Evolutionary conservation across 495 filamentous ascomycete genomes (phyloP).

Genomic region (Penicillium egyptiacum): DNA sequence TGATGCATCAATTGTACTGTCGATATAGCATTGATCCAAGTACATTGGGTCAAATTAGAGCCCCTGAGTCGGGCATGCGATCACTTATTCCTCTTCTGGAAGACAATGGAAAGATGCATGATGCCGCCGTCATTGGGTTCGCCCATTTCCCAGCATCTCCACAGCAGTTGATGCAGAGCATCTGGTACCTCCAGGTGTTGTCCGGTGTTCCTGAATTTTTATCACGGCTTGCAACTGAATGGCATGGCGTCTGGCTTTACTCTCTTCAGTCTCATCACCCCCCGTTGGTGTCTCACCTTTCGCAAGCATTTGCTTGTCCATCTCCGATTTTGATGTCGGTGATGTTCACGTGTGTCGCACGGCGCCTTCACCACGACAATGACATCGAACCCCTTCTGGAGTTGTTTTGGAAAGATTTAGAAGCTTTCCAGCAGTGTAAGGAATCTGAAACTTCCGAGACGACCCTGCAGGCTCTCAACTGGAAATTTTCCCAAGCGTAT

Average conservation of each 20-base stretch:
- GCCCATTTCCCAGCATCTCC: constrained; percentile 5
- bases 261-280: neutral
- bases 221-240: neutral
- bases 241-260: neutral
- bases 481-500: neutral
- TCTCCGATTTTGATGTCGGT: constrained; percentile 9
- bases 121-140: neutral
- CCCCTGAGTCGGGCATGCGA: neutral
- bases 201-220: neutral
- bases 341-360: constrained; percentile 9
- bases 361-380: neutral
- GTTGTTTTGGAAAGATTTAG: neutral
- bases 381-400: neutral
- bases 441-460: neutral
- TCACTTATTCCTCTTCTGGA: constrained; percentile 9
- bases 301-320: neutral
- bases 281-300: constrained; percentile 5
- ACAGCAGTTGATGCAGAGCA: neutral
- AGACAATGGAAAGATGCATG: constrained; percentile 16
- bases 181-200: neutral
- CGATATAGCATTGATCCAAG: constrained; percentile 37
- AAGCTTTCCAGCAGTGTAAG: neutral
- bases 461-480: neutral
- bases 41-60: constrained; percentile 12
- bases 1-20: constrained; percentile 69